A percentile compares a stretch with the other conserved stretches of the same genome.
These are phyloP conservation scores for Colletotrichum zoysiae DNA, from an alignment of 2,329 filamentous ascomycete genomes.

Conservation along the genomic window DNA sequence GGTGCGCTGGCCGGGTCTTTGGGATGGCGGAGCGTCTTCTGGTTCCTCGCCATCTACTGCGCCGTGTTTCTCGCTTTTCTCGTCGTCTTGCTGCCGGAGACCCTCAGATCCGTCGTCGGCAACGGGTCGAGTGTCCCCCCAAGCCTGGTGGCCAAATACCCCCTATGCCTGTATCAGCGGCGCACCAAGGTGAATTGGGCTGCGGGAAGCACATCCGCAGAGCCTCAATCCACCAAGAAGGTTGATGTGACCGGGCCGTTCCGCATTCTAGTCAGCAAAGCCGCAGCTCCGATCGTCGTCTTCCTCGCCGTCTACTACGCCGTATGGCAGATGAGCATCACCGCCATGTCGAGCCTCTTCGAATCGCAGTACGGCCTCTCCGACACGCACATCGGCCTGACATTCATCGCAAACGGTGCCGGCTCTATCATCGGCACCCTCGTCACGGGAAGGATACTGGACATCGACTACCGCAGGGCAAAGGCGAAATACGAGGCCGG, in stretches of 20 bases:
- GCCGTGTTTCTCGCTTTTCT: conserved; percentile 55
- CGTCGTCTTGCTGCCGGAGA: conserved; percentile 60
- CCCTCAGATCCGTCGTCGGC: conserved; percentile 57
- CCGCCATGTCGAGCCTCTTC: conserved; percentile 64
- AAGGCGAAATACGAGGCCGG: conserved; percentile 45
- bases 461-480: conserved; percentile 62
- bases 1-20: conserved; percentile 63
- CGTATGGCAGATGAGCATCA: conserved; percentile 68
- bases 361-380: conserved; percentile 55
- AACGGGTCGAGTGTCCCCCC: conserved; percentile 51
- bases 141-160: conserved; percentile 46
- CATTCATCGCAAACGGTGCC: conserved; percentile 67
- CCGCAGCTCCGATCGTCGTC: conserved; percentile 58
- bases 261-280: conserved; percentile 59
- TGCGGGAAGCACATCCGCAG: too few relatives aligned
- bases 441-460: conserved; percentile 64
- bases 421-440: conserved; percentile 67
- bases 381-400: conserved; percentile 61
- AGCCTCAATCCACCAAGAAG: conserved; percentile 43
- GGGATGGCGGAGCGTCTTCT: conserved; percentile 68
- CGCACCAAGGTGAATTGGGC: conserved; percentile 46
- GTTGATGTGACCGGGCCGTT: conserved; percentile 61
- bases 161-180: conserved; percentile 51
- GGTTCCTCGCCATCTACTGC: conserved; percentile 62
- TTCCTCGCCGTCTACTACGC: conserved; percentile 65